Evolutionary conservation across 2,329 filamentous ascomycete genomes (phyloP), one percentile per base, ranked within the genome.

Genomic region (Plenodomus tracheiphilus): DNA sequence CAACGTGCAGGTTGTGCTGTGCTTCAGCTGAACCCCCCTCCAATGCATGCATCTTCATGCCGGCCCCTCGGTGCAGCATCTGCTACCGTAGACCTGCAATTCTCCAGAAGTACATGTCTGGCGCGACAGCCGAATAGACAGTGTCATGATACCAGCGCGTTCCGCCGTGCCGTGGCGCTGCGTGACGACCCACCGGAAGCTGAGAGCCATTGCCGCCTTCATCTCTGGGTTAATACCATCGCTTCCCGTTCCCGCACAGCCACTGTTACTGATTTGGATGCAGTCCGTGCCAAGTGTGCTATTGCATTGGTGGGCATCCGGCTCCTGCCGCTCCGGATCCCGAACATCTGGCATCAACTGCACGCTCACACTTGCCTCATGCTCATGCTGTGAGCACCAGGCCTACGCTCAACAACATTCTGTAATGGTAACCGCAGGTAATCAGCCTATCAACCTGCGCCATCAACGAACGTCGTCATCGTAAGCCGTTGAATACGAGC

Each of bases 291-390:
- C 6, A 8, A 15, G 6, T 4, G 15, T 15, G 28, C 28, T 7
- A 8, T 15, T 32, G 11, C 36, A 28, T 36, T 41, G 39, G 22
- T 19, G 41, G 39, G 46, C 47, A 49, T 46, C 53, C 56, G 56
- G 55, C 54, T 55, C 44, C 54, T 58, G 39, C 60, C 56, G 53
- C 50, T 55, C 11, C 28, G 45, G 42, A 48, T 54, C 44, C 53
- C 53, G 43, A 35, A 15, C 36, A 28, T 19, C 42, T 49, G 51
- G 51, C 28, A 46, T 38, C 40, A 15, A 32, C 22, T 32, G 4
- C 15, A 32, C 13, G 28, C 4, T 11, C 28, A 32, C 28, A 32
- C 28, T 32, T 10, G 28, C 28, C 4, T 32, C 22, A 10, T 32
- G 28, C 8, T 32, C 28, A 32, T 32, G 28, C 9, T 15, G 28